These are phyloP conservation scores for Hyaloscypha variabilis DNA, from an alignment of 495 filamentous ascomycete genomes.

Conservation along the genomic window DNA sequence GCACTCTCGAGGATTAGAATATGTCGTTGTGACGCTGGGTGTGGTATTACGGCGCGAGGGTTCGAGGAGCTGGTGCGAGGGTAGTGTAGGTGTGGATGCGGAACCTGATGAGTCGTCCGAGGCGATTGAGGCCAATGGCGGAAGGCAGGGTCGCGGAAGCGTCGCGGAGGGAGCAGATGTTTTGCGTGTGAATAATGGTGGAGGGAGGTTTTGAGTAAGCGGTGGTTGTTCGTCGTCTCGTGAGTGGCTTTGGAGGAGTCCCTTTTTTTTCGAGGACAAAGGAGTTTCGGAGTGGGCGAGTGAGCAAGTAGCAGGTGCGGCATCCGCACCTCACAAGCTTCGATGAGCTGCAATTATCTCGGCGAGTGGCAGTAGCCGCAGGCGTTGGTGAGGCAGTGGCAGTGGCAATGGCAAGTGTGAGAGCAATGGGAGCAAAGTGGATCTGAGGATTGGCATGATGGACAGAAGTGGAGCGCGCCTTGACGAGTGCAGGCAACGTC, in stretches of 20 bases:
- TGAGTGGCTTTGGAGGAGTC: constrained; percentile 25
- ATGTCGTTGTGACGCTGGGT: background rate
- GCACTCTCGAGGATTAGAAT: background rate
- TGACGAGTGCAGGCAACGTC: background rate
- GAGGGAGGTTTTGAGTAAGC: background rate
- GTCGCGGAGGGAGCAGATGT: background rate
- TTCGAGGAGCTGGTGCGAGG: constrained; percentile 6
- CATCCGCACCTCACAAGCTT: constrained; percentile 4
- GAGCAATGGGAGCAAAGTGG: background rate
- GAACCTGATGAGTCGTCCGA: background rate
- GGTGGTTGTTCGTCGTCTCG: constrained; percentile 16
- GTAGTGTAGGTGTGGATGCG: constrained; percentile 12
- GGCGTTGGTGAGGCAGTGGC: background rate
- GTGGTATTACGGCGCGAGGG: background rate
- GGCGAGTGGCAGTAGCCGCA: background rate
- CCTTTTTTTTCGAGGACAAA: constrained; percentile 10
- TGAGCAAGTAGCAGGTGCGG: constrained; percentile 10
- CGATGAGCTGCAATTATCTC: background rate
- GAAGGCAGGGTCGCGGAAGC: background rate
- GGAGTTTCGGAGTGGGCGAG: constrained; percentile 12
- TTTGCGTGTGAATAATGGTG: background rate
- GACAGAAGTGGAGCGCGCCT: background rate
- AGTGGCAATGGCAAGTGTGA: background rate
- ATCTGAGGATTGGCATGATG: constrained; percentile 5
- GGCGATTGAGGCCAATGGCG: background rate